Evolutionary conservation across 805 yeast genomes (phyloP), one percentile per base, ranked within the genome.

Genomic region (Saccharomycopsis sp.): DNA sequence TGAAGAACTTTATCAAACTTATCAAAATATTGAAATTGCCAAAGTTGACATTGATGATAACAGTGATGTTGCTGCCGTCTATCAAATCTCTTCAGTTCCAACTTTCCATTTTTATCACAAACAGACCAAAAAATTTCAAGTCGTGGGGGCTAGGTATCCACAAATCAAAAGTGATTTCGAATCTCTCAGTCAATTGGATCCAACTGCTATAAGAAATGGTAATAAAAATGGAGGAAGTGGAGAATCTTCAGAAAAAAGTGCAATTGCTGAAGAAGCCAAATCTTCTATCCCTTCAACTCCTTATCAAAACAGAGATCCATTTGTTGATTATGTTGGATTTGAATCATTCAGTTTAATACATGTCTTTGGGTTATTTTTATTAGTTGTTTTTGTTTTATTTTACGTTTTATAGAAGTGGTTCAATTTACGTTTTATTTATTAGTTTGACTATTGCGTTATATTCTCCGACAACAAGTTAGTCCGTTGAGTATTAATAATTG

Each of bases 301-400:
- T 3, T 70, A 52, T 50, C 61, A 54, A 31, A 48, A 63, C 17
- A 58, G 74, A 41, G 73, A 75, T 46, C 54, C 50, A 9, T 39
- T 52, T 2, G 60, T 76, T 15, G 61, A 64, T 48, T 63, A 57
- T 43, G 65, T 66, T 3, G 70, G 65, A 34, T 64, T 67, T 40
- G 78, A 75, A 52, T 61, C 70, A 1, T 57, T 75, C 49, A 75
- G 75, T 51, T 57, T 61, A 8, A 44, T 60, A 39, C 51, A n/a
- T n/a, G n/a, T n/a, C n/a, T n/a, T n/a, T n/a, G n/a, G n/a, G n/a
- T n/a, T n/a, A n/a, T n/a, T n/a, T n/a, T n/a, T n/a, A n/a, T n/a
- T n/a, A n/a, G n/a, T n/a, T n/a, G n/a, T n/a, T n/a, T n/a, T n/a
- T n/a, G n/a, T n/a, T n/a, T n/a, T n/a, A n/a, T n/a, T n/a, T n/a